These are phyloP conservation scores for Panellus pusillus DNA, from an alignment of 768 basidiomycete species.

Conservation along the genomic window DNA sequence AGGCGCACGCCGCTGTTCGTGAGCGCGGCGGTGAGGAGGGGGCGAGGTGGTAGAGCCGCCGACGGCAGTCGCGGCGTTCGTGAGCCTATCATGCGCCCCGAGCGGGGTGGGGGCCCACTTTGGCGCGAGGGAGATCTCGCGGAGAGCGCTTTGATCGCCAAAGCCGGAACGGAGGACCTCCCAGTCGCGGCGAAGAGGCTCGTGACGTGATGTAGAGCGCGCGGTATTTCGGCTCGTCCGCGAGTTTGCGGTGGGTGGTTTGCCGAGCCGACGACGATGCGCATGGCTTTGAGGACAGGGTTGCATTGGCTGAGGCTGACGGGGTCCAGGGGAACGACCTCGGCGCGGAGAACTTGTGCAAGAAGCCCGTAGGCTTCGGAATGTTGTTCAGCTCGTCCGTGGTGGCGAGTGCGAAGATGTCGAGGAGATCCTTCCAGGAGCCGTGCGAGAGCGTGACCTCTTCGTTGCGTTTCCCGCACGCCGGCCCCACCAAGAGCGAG, in stretches of 20 bases:
- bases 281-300: conserved; percentile 22
- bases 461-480: conserved; percentile 38
- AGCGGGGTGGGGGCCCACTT: conserved; percentile 73
- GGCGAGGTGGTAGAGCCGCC: conserved; percentile 44
- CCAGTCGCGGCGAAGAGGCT: conserved; percentile 65
- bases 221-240: conserved; percentile 47
- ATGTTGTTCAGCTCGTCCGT: conserved; percentile 45
- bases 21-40: too few species aligned
- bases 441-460: conserved; percentile 46
- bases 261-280: conserved; percentile 23
- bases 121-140: conserved; percentile 53
- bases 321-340: too few species aligned
- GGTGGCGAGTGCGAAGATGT: conserved; percentile 62
- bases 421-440: conserved; percentile 76
- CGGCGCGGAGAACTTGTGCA: conserved; percentile 28
- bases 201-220: conserved; percentile 63
- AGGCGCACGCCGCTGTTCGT: too few species aligned
- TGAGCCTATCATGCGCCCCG: conserved; percentile 59
- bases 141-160: conserved; percentile 32
- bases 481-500: conserved; percentile 49
- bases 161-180: conserved; percentile 34
- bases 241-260: conserved; percentile 41
- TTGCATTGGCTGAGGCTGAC: background rate
- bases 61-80: conserved; percentile 67
- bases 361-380: conserved; percentile 25